Conservation (phyloP, 2,329 filamentous ascomycete genomes). For the Aciculosporium take region DNA sequence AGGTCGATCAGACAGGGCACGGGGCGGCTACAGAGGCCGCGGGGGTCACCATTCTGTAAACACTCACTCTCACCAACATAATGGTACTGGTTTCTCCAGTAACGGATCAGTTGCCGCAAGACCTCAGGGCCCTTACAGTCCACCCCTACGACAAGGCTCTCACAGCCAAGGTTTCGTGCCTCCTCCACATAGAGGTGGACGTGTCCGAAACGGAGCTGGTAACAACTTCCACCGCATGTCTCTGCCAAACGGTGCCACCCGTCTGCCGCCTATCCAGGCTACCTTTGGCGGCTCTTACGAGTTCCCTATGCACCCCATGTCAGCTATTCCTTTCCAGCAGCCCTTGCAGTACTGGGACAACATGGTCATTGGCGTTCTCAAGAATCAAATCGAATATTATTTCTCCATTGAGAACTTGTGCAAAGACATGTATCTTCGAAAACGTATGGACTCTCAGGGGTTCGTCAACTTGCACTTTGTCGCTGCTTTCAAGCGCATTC, state of each 20-base stretch:
- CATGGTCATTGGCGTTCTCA: slow-evolving; percentile 27
- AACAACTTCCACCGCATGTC: slow-evolving; percentile 26
- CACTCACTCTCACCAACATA: slow-evolving; percentile 21
- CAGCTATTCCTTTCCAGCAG: slow-evolving; percentile 20
- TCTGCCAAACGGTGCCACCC: slow-evolving; percentile 21
- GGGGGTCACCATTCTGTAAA: slow-evolving; percentile 27
- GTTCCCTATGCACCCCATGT: slow-evolving; percentile 26
- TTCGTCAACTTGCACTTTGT: slow-evolving; percentile 74
- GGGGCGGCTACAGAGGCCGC: slow-evolving; percentile 31
- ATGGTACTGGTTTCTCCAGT: slow-evolving; percentile 16
- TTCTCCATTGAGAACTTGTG: slow-evolving; percentile 92
- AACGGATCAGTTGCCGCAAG: slow-evolving; percentile 21
- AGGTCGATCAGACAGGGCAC: slow-evolving; percentile 25
- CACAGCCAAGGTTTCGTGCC: slow-evolving; percentile 22
- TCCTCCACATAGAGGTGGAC: slow-evolving; percentile 20
- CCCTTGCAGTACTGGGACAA: slow-evolving; percentile 40
- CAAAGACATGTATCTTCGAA: slow-evolving; percentile 80
- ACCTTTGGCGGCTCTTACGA: slow-evolving; percentile 22
- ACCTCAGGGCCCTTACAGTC: slow-evolving; percentile 28
- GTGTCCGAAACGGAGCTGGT: slow-evolving; percentile 19
- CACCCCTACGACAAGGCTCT: slow-evolving; percentile 26
- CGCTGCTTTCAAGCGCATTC: slow-evolving; percentile 65
- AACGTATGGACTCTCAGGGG: slow-evolving; percentile 89
- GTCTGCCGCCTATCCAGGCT: slow-evolving; percentile 23
- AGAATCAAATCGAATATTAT: slow-evolving; percentile 67